phyloP scores from a whole-genome alignment of 2,329 filamentous ascomycete species.

The Drechmeria coniospora region DNA sequence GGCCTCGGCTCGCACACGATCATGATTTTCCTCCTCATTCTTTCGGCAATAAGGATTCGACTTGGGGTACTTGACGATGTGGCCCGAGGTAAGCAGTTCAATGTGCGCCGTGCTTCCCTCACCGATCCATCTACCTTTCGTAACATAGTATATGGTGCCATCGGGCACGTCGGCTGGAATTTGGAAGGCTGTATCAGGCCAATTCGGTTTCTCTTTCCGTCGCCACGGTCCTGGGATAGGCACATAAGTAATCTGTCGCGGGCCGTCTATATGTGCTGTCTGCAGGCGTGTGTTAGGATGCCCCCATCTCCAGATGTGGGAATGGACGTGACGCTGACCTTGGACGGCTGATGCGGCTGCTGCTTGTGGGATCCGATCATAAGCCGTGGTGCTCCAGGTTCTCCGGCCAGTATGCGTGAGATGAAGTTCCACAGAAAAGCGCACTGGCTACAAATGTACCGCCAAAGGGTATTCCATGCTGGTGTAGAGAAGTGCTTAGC shows the following conservation, averaged over 20 bases:
- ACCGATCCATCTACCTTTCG: slow-evolving; percentile 7
- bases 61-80: slow-evolving; percentile 9
- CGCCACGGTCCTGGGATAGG: slow-evolving; percentile 8
- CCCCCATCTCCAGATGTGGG: not conserved
- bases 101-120: slow-evolving; percentile 7
- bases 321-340: not conserved
- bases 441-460: not conserved
- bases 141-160: slow-evolving; percentile 8
- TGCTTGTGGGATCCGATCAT: not conserved
- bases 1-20: slow-evolving; percentile 7
- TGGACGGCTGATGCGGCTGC: not conserved
- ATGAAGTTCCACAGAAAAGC: not conserved
- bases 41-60: slow-evolving; percentile 9
- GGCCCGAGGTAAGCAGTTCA: slow-evolving; percentile 9
- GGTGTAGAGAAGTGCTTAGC: not conserved
- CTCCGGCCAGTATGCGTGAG: not conserved
- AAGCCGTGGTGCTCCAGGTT: not conserved
- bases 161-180: slow-evolving; percentile 6
- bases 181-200: slow-evolving; percentile 9
- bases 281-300: not conserved
- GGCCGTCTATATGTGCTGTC: not conserved
- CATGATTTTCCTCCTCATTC: slow-evolving; percentile 4
- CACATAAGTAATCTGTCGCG: slow-evolving; percentile 1
- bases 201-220: slow-evolving; percentile 7
- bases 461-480: not conserved